Base-by-base conservation (phyloP, 106 monocot species). In the Acanthochlamys bracteata region DNA sequence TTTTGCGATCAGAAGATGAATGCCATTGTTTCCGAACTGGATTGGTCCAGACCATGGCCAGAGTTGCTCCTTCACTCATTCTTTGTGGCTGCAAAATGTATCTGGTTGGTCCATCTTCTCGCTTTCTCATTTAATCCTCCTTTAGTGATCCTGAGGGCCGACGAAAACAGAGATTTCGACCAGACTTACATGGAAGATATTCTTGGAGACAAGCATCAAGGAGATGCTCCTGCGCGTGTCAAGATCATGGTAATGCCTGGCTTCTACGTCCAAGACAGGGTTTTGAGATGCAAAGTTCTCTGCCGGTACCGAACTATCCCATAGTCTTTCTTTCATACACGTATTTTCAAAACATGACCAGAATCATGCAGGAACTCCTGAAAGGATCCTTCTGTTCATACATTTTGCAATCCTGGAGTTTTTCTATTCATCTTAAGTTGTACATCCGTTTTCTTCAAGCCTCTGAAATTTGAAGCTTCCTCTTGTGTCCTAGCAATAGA, bases 191-290 rank as follows among this genome's bases (percentile, higher is more conserved):
- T 96, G 95, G 90, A 96, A 64, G 90, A 90, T 65, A 54, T 90
- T 43, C 33, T 74, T 8, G 43, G 59, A 13, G 84, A 83, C 9
- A 82, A 57, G 40, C 80, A 80, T 8, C 64, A 71, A 72, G 58
- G 66, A 9, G 74, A 71, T 25, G 42, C 46, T 60, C 69, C 70
- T 17, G 79, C 63, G 7, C 69, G 22, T 46, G 95, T 96, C 8
- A 90, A 90, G 71, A 42, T 87, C 58, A 96, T 96, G 95, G 90
- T 90, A 14, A 80, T 78, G 80, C 95, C 95, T 0, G 95, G 95
- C 17, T 96, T 96, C 51, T 96, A 96, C 68, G 84, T 88, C 22
- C 78, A 78, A 55, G 88, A 96, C 51, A 82, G 64, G 68, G 82
- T 96, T 40, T 67, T 96, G 41, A 86, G 71, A 64, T 90, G 90